phyloP scores from a whole-genome alignment of 345 rosid species.

The Camelina hispida region DNA sequence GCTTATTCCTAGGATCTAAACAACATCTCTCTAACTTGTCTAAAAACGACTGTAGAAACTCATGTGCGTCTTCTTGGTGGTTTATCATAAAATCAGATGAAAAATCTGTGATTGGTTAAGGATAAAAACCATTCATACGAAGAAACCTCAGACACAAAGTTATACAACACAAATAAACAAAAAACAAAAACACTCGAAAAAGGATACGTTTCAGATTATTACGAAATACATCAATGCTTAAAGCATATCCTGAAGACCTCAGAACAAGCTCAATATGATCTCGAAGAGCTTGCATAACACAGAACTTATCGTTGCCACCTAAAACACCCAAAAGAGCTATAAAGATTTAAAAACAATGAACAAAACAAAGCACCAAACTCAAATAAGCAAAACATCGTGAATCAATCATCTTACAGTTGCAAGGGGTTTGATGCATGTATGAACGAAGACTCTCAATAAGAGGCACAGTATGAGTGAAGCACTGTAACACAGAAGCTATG shows the following conservation, averaged over 20 bases:
- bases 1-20: constrained; percentile 42
- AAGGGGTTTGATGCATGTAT: constrained; percentile 48
- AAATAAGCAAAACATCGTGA: background rate
- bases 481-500: constrained; percentile 82
- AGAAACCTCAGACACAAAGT: background rate
- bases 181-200: background rate
- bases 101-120: constrained; percentile 60
- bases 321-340: constrained; percentile 4
- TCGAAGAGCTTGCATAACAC: constrained; percentile 61
- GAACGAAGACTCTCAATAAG: constrained; percentile 62
- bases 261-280: constrained; percentile 67
- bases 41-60: constrained; percentile 74
- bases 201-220: constrained; percentile 73
- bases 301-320: constrained; percentile 68
- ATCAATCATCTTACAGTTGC: constrained; percentile 49
- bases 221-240: constrained; percentile 55
- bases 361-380: background rate
- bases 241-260: constrained; percentile 58
- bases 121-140: constrained; percentile 27
- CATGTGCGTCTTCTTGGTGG: constrained; percentile 93
- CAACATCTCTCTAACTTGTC: constrained; percentile 73
- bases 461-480: constrained; percentile 87
- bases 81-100: constrained; percentile 59
- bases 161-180: constrained; percentile 1
- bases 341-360: constrained; percentile 7